A percentile compares a stretch with the other conserved stretches of the same genome.
Conservation (phyloP, 2,329 filamentous ascomycete genomes). For the Colletotrichum cuscutae region DNA sequence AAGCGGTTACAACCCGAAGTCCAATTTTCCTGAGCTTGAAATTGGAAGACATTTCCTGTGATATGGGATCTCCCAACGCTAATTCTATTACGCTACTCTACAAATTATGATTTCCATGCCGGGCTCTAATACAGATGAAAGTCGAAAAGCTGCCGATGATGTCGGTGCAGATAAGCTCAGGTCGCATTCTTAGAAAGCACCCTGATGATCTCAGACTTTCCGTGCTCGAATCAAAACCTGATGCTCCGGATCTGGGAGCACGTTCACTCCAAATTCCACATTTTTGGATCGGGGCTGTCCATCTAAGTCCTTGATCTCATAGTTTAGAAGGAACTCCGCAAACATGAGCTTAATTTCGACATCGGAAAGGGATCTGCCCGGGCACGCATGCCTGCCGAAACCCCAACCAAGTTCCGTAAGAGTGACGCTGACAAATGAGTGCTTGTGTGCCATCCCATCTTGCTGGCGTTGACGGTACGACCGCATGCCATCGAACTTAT, state of each 20-base stretch:
- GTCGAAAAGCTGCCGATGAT: no score
- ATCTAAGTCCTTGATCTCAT: constrained; percentile 23
- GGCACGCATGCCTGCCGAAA: constrained; percentile 34
- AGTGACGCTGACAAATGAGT: constrained; percentile 53
- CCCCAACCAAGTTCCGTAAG: constrained; percentile 23
- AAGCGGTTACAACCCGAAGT: background rate
- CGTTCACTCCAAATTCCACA: background rate
- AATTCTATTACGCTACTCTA: no score
- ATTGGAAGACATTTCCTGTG: no score
- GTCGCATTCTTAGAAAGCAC: no score
- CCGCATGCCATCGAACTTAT: constrained; percentile 57
- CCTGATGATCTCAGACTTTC: constrained; percentile 37
- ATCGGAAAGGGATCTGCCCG: constrained; percentile 27
- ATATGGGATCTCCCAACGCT: no score
- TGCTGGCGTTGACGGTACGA: constrained; percentile 54
- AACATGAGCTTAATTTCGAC: constrained; percentile 34
- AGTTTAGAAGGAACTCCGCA: constrained; percentile 25
- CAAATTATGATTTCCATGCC: no score
- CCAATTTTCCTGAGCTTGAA: no score
- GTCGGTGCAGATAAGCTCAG: no score
- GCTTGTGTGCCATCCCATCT: constrained; percentile 33
- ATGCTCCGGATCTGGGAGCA: constrained; percentile 1
- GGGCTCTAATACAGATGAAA: no score
- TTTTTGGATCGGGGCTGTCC: constrained; percentile 19
- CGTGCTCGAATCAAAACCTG: background rate